Base-by-base conservation (phyloP, 345 rosid species). In the Trapa incisa region DNA sequence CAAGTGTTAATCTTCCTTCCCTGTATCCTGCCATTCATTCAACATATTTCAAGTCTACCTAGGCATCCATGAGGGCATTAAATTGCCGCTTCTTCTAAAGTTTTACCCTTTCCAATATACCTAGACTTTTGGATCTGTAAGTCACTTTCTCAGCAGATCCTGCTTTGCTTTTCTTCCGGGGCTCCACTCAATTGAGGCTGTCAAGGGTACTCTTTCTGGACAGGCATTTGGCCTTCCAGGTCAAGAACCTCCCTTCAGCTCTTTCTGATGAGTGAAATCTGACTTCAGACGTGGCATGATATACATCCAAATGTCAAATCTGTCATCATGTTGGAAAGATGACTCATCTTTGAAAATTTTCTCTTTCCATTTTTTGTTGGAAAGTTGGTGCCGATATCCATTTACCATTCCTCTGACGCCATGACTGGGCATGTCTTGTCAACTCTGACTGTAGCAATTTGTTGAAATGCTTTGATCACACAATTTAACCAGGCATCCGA, bases 241-340 rank as follows among this genome's bases (percentile, higher is more conserved):
- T 37, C 43, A 37, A 63, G 32, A 38, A 63, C 37, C 9, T 53
- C 33, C 33, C 58, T 4, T 53, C 15, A 3, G 58, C 22, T 5
- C 22, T n/a, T 33, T 5, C 58, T 53, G 8, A n/a, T 94, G 99
- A 83, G 99, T 68, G 99, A 91, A 81, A 74, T 94, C 79, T 94
- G 99, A 97, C 99, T 94, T 75, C 92, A 94, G 74, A 87, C 91
- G 89, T 94, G 97, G 97, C 99, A 94, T 70, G 95, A 94, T 75
- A 83, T 87, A 71, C 88, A 81, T 73, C 88, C 88, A 37, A 81
- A 77, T 74, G 76, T 82, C 38, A 79, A 77, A 70, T 78, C 88
- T 22, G 29, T 63, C 81, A 85, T 47, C 91, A 85, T 67, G 97
- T 91, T 50, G 89, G 91, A n/a, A 94, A 94, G 37, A 53, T 16